Conservation (phyloP, 768 basidiomycete species). For the Pluteus cervinus region DNA sequence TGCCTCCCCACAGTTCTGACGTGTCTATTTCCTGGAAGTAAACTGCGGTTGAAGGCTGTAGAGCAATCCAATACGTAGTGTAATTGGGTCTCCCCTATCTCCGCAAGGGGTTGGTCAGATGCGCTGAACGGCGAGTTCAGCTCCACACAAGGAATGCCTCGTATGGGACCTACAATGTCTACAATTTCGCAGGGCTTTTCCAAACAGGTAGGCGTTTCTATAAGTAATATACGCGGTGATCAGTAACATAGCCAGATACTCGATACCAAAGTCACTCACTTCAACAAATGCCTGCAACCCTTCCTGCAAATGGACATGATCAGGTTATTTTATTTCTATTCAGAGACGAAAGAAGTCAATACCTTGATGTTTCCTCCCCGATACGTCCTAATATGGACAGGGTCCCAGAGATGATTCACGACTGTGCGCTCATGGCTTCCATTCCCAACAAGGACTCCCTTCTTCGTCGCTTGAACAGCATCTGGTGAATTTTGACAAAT, state of each 20-base stretch:
- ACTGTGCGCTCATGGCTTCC: constrained; percentile 47
- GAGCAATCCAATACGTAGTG: no score
- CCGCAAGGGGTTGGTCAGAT: no score
- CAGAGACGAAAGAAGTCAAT: constrained; percentile 9
- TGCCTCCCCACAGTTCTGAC: no score
- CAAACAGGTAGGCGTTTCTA: constrained; percentile 13
- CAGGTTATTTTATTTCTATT: not conserved
- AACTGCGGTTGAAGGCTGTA: no score
- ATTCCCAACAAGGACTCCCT: constrained; percentile 54
- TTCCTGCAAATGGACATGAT: constrained; percentile 37
- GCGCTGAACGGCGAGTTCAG: no score
- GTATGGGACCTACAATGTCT: no score
- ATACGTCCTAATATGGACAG: constrained; percentile 48
- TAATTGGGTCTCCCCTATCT: no score
- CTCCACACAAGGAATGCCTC: no score
- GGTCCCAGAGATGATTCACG: constrained; percentile 35
- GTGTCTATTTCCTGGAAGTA: no score
- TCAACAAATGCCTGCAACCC: constrained; percentile 64
- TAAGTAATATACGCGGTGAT: not conserved
- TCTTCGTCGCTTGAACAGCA: constrained; percentile 71
- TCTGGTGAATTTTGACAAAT: constrained; percentile 71
- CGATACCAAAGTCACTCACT: constrained; percentile 33
- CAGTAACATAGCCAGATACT: not conserved
- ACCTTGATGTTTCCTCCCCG: constrained; percentile 68
- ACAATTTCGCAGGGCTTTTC: constrained; percentile 9